phyloP scores from a whole-genome alignment of 1,284 basidiomycete genomes.

The Butyriboletus appendiculatus region DNA sequence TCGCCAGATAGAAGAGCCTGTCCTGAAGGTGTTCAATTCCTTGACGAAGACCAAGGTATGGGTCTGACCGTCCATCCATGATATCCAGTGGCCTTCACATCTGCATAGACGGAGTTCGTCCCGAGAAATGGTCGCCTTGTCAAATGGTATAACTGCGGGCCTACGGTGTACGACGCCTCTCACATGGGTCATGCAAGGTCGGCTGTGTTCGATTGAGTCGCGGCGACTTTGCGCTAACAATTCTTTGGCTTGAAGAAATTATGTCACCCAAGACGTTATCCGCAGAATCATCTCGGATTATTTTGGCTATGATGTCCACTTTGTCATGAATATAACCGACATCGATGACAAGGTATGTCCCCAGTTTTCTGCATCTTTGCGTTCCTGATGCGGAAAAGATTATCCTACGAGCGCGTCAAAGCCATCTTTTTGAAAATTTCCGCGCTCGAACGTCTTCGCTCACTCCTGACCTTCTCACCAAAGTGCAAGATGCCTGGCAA shows the following conservation, averaged over 20 bases:
- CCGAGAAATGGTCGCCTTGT: constrained; percentile 82
- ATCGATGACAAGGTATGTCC: constrained; percentile 95
- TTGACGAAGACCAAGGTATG: constrained; percentile 88
- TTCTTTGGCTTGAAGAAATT: constrained; percentile 68
- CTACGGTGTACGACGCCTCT: constrained; percentile 98
- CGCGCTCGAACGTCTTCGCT: constrained; percentile 57
- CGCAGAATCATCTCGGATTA: constrained; percentile 94
- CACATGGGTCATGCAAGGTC: constrained; percentile 99
- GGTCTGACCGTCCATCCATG: constrained; percentile 18
- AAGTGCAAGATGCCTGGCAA: constrained; percentile 65
- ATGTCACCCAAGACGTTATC: constrained; percentile 96
- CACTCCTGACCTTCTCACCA: constrained; percentile 57
- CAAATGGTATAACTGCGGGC: constrained; percentile 99
- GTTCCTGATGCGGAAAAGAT: constrained; percentile 56
- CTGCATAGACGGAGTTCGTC: constrained; percentile 67
- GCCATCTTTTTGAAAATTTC: constrained; percentile 75
- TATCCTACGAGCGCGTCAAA: constrained; percentile 87
- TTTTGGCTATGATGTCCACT: constrained; percentile 97
- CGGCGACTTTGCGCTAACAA: constrained; percentile 13
- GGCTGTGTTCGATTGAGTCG: constrained; percentile 22
- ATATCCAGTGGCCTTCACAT: constrained; percentile 5
- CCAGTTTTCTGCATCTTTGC: constrained; percentile 3
- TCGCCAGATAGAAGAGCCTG: constrained; percentile 53
- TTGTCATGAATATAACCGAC: constrained; percentile 99
- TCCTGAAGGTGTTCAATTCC: constrained; percentile 92